These are phyloP conservation scores for Agrocybe pediades DNA, from an alignment of 768 basidiomycete genomes.

Conservation along the genomic window DNA sequence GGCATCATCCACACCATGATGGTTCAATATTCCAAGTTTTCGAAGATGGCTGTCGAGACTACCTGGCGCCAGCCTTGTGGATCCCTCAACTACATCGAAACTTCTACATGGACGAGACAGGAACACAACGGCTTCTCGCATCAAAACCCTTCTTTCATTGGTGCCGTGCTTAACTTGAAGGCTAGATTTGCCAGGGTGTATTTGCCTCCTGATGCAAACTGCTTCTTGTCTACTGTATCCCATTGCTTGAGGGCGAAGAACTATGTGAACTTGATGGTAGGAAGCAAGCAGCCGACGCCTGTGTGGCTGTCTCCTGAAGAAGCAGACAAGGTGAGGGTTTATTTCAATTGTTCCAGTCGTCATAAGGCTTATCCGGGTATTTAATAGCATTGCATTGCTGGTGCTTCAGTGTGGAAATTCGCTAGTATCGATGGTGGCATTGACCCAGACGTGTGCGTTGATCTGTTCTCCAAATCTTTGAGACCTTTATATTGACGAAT, in stretches of 20 bases:
- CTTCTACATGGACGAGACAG: slow-evolving; percentile 83
- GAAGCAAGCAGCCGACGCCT: slow-evolving; percentile 81
- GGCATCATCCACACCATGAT: slow-evolving; percentile 91
- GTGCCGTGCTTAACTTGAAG: slow-evolving; percentile 82
- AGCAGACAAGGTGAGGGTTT: slow-evolving; percentile 43
- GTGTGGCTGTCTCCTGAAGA: slow-evolving; percentile 81
- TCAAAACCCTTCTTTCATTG: slow-evolving; percentile 85
- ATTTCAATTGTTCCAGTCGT: slow-evolving; percentile 17
- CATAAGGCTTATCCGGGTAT: background rate
- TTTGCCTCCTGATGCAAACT: slow-evolving; percentile 89
- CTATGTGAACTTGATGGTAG: slow-evolving; percentile 87
- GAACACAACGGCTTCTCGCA: slow-evolving; percentile 92
- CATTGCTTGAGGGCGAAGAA: slow-evolving; percentile 86
- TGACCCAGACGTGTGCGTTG: slow-evolving; percentile 66
- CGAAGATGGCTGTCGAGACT: slow-evolving; percentile 77
- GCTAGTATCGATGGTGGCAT: slow-evolving; percentile 74
- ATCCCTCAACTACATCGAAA: slow-evolving; percentile 86
- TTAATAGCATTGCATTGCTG: slow-evolving; percentile 74
- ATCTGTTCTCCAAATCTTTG: background rate
- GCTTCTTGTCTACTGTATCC: slow-evolving; percentile 78
- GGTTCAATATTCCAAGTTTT: slow-evolving; percentile 87
- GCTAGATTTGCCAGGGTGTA: slow-evolving; percentile 73
- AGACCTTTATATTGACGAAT: slow-evolving; percentile 16
- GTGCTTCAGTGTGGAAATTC: slow-evolving; percentile 86
- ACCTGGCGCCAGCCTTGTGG: slow-evolving; percentile 72